A percentile compares a stretch with the other conserved stretches of the same genome.
Evolutionary conservation across 352 stramenopile genomes (phyloP).

Genomic region (Pythium myriotylum): DNA sequence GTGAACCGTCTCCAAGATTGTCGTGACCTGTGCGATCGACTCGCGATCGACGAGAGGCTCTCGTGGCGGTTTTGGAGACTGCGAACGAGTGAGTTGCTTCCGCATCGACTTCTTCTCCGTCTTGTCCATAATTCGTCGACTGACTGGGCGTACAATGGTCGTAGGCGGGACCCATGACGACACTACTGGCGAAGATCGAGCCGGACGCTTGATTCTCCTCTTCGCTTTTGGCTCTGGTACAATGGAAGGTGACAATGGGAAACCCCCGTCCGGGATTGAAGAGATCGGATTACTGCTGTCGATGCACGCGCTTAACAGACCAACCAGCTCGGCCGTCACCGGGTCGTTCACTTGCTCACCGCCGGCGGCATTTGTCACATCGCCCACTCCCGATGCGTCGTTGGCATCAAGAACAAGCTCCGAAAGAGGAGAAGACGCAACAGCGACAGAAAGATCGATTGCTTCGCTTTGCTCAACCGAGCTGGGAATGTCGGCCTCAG

Average conservation of each 20-base stretch:
- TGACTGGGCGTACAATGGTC: conserved; percentile 20
- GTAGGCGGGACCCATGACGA: not conserved
- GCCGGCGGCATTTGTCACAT: not conserved
- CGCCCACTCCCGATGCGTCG: too few species aligned
- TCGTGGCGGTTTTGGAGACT: not conserved
- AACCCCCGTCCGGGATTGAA: not conserved
- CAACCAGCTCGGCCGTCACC: conserved; percentile 13
- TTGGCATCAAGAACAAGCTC: not conserved
- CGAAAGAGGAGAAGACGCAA: not conserved
- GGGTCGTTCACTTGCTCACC: not conserved
- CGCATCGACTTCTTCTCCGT: conserved; percentile 1
- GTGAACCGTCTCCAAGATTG: conserved; percentile 12
- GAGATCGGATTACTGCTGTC: conserved; percentile 7
- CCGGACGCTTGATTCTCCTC: conserved; percentile 1
- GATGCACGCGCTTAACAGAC: conserved; percentile 7
- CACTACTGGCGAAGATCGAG: not conserved
- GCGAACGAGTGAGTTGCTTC: not conserved
- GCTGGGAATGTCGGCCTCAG: not conserved
- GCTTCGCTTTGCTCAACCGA: not conserved
- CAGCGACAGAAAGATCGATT: not conserved
- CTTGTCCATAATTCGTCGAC: conserved; percentile 21
- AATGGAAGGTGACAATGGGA: not conserved
- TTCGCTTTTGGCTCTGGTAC: not conserved
- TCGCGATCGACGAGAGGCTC: not conserved
- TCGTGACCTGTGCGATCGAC: conserved; percentile 11